Evolutionary conservation across 345 rosid genomes (phyloP), one percentile per base, ranked within the genome.

Genomic region (Durio zibethinus): DNA sequence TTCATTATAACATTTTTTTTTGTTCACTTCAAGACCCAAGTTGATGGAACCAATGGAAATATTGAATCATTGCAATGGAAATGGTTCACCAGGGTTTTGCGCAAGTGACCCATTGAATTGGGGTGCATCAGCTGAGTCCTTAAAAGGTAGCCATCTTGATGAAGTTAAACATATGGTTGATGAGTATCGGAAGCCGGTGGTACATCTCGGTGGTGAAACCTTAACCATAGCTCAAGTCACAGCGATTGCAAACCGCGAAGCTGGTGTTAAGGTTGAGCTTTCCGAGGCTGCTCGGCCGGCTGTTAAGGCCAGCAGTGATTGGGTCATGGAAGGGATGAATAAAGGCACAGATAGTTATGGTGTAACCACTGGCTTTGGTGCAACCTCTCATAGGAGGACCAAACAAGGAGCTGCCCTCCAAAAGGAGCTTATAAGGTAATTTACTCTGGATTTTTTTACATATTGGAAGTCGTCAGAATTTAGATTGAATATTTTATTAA

Each of bases 171-270:
- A 86, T 43, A 94, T 94, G 98, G 90, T 94, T 4, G 86, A 72
- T 16, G 93, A 92, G 7, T 90, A 80, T 78, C 84, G 93, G 79
- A 89, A 76, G 74, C 89, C 93, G 4, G 77, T 81, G 54, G 92
- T 92, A 7, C 80, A 77, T 54, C 88, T 94, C 0, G 97, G 93
- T 0, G 98, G 97, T 2, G 87, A 94, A 80, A 88, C 85, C 68
- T 75, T 94, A 57, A 94, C 97, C n/a, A 85, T 94, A 10, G 96
- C 89, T 29, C 97, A 94, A 80, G 98, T 92, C 18, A 89, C 90
- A 0, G 92, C 94, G 0, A 80, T 90, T 5, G 90, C 98, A 0
- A 62, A 75, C 40, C 54, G 52, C 10, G 86, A 66, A n/a, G 72
- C 76, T 0, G 83, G 72, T 5, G 90, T 86, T 21, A 78, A 50